Evolutionary conservation across 192 early-diverging fungal species (phyloP).

Genomic region (Chytriomyces confervae): DNA sequence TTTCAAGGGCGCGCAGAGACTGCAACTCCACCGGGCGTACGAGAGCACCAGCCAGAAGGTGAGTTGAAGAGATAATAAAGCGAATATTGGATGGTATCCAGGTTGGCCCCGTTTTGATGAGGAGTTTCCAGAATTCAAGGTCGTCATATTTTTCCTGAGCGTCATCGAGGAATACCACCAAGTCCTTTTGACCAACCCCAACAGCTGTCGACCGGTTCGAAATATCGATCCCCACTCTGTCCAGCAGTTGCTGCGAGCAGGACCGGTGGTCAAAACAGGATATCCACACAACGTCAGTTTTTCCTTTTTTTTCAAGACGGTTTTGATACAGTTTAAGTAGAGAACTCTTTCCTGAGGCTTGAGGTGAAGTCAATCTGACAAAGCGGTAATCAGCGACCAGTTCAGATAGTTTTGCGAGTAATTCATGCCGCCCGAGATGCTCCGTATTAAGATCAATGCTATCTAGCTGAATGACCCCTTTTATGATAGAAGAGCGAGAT

Average conservation of each 20-base stretch:
- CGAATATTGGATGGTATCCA: conserved; percentile 35
- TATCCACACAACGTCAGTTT: conserved; percentile 5
- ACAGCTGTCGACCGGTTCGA: not conserved
- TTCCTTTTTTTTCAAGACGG: not conserved
- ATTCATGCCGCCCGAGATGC: not conserved
- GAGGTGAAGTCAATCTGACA: conserved; percentile 22
- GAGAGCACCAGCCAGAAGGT: conserved; percentile 20
- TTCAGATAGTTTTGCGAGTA: not conserved
- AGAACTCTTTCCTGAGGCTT: conserved; percentile 20
- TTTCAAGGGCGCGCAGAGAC: conserved; percentile 21
- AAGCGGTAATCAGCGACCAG: conserved; percentile 1
- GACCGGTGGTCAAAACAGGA: not conserved
- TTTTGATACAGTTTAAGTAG: conserved; percentile 11
- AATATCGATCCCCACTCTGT: conserved; percentile 5
- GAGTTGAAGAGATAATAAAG: conserved; percentile 35
- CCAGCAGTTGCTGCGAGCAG: conserved; percentile 3
- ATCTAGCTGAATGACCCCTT: not conserved
- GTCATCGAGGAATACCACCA: conserved; percentile 37
- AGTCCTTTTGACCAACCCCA: not conserved
- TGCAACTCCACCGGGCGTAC: conserved; percentile 14
- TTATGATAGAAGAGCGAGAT: not conserved
- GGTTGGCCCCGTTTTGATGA: conserved; percentile 24
- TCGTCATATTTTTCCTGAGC: conserved; percentile 35
- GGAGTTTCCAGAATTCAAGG: conserved; percentile 12
- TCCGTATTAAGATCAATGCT: conserved; percentile 8